Percentiles rank a stretch among this genome's conserved stretches.
These are phyloP conservation scores for Suillus spraguei DNA, from an alignment of 768 basidiomycete genomes.

Conservation along the genomic window DNA sequence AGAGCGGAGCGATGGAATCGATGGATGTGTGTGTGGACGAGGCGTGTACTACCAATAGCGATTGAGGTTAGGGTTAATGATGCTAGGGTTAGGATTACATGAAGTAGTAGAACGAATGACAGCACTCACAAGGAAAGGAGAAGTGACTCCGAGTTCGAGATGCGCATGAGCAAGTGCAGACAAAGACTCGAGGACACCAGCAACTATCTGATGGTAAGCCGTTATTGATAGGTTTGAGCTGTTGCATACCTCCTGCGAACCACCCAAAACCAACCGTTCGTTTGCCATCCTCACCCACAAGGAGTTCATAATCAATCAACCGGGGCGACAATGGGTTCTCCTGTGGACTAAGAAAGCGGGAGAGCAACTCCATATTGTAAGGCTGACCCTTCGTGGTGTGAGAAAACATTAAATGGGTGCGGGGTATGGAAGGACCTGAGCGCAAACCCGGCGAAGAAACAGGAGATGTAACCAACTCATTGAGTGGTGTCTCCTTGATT, in stretches of 20 bases:
- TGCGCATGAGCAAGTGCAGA: constrained; percentile 77
- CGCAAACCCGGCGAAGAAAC: constrained; percentile 20
- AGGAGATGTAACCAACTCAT: constrained; percentile 55
- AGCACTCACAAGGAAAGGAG: constrained; percentile 75
- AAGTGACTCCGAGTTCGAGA: constrained; percentile 76
- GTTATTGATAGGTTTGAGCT: background rate
- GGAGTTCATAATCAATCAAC: constrained; percentile 85
- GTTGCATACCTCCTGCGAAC: constrained; percentile 79
- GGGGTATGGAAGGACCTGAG: constrained; percentile 34
- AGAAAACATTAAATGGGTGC: constrained; percentile 90
- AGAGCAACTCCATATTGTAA: constrained; percentile 82
- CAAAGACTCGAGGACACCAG: constrained; percentile 83
- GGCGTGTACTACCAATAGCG: constrained; percentile 56
- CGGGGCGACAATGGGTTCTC: constrained; percentile 36
- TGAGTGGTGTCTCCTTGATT: constrained; percentile 84
- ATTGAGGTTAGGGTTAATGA: constrained; percentile 1
- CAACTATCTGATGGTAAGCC: constrained; percentile 51
- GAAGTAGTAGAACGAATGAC: background rate
- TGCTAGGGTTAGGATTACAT: background rate
- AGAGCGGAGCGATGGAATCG: constrained; percentile 52
- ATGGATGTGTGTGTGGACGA: constrained; percentile 74
- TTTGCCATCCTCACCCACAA: constrained; percentile 64
- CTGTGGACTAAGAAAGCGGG: constrained; percentile 54
- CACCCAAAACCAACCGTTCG: constrained; percentile 90
- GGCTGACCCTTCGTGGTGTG: constrained; percentile 87